Conservation (phyloP, 2,329 filamentous ascomycete genomes). For the Colletotrichum tamarilloi region DNA sequence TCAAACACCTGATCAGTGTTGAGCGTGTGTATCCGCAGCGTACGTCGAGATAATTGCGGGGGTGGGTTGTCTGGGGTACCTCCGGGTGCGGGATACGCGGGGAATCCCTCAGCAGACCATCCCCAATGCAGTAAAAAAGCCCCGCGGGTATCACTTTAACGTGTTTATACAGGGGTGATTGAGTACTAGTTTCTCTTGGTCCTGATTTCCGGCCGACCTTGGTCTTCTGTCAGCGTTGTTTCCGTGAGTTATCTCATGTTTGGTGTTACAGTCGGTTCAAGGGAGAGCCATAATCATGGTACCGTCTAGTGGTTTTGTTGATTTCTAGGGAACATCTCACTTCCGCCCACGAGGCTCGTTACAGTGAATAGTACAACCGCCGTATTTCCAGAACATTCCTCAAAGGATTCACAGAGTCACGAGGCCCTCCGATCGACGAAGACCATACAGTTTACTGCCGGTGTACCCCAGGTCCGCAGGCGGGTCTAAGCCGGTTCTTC, state of each 20-base stretch:
- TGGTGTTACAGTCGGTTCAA: background rate
- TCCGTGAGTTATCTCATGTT: background rate
- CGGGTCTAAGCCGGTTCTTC: background rate
- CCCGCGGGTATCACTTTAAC: background rate
- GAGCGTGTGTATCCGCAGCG: background rate
- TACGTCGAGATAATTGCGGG: constrained; percentile 9
- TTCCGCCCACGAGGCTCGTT: too few species aligned
- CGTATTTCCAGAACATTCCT: too few species aligned
- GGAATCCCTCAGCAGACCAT: background rate
- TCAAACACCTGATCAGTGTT: background rate
- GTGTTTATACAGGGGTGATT: background rate
- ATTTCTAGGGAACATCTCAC: too few species aligned
- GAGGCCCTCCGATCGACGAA: background rate
- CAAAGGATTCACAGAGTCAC: too few species aligned
- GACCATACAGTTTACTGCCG: too few species aligned
- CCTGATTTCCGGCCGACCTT: background rate
- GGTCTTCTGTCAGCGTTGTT: background rate
- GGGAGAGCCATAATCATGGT: background rate
- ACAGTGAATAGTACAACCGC: too few species aligned
- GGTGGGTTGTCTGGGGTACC: constrained; percentile 28
- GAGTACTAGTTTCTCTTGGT: background rate
- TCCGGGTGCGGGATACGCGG: background rate
- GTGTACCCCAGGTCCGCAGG: background rate
- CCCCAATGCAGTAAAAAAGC: constrained; percentile 16
- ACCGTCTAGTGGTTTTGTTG: background rate